Conservation (phyloP, 371 early-diverging fungal genomes). For the Nematocida sp. region DNA sequence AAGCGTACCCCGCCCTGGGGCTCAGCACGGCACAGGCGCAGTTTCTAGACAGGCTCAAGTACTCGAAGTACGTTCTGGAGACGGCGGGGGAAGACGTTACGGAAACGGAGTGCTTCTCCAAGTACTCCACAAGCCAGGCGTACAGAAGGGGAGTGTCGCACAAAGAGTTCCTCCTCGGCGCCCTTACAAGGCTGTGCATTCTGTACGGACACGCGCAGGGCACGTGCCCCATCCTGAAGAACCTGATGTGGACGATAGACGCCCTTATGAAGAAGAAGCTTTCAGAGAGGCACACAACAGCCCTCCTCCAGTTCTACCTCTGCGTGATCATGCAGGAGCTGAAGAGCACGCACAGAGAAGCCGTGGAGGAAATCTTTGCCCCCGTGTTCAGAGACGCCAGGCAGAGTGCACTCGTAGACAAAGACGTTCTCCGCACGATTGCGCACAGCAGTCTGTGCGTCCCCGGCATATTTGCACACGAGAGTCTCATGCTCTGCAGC, state of each 20-base stretch:
- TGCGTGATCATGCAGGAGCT: slow-evolving; percentile 27
- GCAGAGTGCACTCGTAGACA: slow-evolving; percentile 26
- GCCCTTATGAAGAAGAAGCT: slow-evolving; percentile 21
- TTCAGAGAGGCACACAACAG: slow-evolving; percentile 13
- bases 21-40: background rate
- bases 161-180: background rate
- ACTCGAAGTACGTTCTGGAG: slow-evolving; percentile 33
- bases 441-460: background rate
- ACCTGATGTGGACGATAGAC: background rate
- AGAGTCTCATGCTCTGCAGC: slow-evolving; percentile 21
- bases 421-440: slow-evolving; percentile 1
- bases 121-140: background rate
- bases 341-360: background rate
- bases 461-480: background rate
- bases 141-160: slow-evolving; percentile 36
- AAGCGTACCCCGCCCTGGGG: background rate
- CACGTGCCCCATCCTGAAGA: background rate
- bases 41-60: background rate
- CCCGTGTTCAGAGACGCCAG: slow-evolving; percentile 35
- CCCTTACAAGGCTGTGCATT: background rate
- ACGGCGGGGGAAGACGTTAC: background rate
- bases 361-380: slow-evolving; percentile 4
- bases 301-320: slow-evolving; percentile 37
- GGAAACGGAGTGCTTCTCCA: background rate
- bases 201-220: background rate